Percentiles rank a stretch among this genome's conserved stretches.
phyloP scores from a whole-genome alignment of 2,329 filamentous ascomycete genomes.

The Fusarium miscanthi region DNA sequence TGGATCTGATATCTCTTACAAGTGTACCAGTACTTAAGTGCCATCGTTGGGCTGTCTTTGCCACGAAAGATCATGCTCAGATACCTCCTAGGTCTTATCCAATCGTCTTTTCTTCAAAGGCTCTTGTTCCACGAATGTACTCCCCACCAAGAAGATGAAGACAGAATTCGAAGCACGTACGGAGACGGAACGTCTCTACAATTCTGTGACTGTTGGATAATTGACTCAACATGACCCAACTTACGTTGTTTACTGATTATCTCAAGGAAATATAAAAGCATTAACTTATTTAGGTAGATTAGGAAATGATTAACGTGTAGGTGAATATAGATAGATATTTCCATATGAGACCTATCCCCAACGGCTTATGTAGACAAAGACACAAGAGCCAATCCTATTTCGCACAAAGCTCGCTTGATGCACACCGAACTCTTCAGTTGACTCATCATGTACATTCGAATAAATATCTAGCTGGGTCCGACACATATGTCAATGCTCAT shows the following conservation, averaged over 20 bases:
- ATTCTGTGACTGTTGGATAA: neutral
- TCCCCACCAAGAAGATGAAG: neutral
- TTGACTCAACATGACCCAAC: no score
- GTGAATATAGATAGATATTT: neutral
- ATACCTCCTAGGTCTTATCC: neutral
- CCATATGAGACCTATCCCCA: neutral
- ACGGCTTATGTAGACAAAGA: neutral
- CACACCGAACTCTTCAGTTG: neutral
- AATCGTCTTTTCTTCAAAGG: neutral
- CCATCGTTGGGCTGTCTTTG: neutral
- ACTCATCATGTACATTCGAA: neutral
- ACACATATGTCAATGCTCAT: neutral
- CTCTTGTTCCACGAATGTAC: neutral
- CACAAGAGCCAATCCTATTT: neutral
- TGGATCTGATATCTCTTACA: neutral
- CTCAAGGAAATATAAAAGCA: neutral
- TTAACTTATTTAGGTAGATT: neutral
- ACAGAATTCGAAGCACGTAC: neutral
- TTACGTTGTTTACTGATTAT: neutral
- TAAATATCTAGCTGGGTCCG: neutral
- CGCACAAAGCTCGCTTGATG: neutral
- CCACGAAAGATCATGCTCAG: neutral
- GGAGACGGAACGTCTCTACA: neutral
- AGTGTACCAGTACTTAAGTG: neutral
- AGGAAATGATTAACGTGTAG: neutral